These are phyloP conservation scores for Zanthoxylum bungeanum DNA, from an alignment of 345 rosid species.

Conservation along the genomic window DNA sequence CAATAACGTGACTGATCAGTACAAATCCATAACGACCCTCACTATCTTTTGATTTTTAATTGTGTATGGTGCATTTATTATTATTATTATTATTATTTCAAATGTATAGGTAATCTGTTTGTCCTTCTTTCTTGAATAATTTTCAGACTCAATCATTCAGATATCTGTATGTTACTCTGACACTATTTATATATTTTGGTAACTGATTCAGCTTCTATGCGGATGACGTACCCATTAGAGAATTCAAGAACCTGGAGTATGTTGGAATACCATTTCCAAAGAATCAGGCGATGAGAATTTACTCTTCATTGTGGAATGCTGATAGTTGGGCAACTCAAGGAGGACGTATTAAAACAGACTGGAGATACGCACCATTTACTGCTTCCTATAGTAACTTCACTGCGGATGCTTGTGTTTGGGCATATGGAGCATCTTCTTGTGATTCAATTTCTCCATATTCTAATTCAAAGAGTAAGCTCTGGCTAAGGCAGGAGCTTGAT, in stretches of 20 bases:
- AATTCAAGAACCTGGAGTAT: slow-evolving; percentile 55
- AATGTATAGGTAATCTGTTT: no score
- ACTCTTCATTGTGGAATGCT: slow-evolving; percentile 65
- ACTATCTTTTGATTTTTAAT: no score
- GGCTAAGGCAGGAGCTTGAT: slow-evolving; percentile 44
- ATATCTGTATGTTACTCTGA: no score
- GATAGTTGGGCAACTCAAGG: slow-evolving; percentile 72
- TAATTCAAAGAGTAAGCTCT: slow-evolving; percentile 23
- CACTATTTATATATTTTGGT: no score
- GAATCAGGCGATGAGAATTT: slow-evolving; percentile 56
- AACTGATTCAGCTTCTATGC: slow-evolving; percentile 34
- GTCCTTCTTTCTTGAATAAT: neutral
- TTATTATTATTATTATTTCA: no score
- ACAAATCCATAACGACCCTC: no score
- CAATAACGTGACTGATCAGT: no score
- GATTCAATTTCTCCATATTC: neutral
- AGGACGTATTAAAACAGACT: slow-evolving; percentile 57
- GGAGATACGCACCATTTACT: slow-evolving; percentile 43
- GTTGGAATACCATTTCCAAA: slow-evolving; percentile 45
- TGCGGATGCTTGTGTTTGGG: slow-evolving; percentile 35
- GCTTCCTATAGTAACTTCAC: slow-evolving; percentile 39
- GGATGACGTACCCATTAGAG: slow-evolving; percentile 47
- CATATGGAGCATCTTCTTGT: slow-evolving; percentile 29
- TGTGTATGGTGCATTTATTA: no score
- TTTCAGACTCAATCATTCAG: neutral